A percentile compares a stretch with the other conserved stretches of the same genome.
Evolutionary conservation across 2,329 filamentous ascomycete genomes (phyloP).

Genomic region (Apiospora pterosperma): DNA sequence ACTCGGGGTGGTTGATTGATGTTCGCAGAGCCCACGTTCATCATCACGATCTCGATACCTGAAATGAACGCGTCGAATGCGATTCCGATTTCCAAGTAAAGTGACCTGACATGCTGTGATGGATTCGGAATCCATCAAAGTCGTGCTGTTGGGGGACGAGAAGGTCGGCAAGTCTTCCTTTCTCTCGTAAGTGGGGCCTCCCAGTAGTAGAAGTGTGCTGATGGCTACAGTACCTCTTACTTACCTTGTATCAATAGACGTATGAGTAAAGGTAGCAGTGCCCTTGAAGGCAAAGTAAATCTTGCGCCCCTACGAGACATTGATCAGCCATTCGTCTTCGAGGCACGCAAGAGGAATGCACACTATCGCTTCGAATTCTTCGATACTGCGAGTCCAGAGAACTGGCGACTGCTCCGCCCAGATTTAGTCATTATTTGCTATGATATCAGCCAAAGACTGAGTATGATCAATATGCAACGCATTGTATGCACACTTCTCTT

Average conservation of each 20-base stretch:
- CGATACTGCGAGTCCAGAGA: constrained; percentile 56
- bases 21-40: constrained; percentile 12
- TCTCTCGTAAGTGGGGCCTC: constrained; percentile 47
- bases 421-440: constrained; percentile 59
- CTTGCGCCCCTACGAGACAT: constrained; percentile 52
- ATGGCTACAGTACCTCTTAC: no score
- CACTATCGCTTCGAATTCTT: constrained; percentile 56
- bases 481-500: constrained; percentile 38
- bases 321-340: constrained; percentile 59
- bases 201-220: background rate
- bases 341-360: constrained; percentile 43
- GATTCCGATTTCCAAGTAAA: background rate
- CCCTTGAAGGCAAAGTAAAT: constrained; percentile 36
- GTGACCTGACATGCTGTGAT: constrained; percentile 24
- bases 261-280: constrained; percentile 42
- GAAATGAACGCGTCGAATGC: no score
- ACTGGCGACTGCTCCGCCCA: constrained; percentile 56
- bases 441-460: constrained; percentile 57
- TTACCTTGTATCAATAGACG: no score
- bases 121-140: constrained; percentile 47
- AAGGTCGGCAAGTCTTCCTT: constrained; percentile 60
- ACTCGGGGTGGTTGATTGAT: constrained; percentile 9
- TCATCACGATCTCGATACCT: no score
- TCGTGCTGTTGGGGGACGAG: constrained; percentile 57
- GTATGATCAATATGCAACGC: constrained; percentile 55